Conservation (phyloP, 192 early-diverging fungal species). For the Helicostylum pulchrum region DNA sequence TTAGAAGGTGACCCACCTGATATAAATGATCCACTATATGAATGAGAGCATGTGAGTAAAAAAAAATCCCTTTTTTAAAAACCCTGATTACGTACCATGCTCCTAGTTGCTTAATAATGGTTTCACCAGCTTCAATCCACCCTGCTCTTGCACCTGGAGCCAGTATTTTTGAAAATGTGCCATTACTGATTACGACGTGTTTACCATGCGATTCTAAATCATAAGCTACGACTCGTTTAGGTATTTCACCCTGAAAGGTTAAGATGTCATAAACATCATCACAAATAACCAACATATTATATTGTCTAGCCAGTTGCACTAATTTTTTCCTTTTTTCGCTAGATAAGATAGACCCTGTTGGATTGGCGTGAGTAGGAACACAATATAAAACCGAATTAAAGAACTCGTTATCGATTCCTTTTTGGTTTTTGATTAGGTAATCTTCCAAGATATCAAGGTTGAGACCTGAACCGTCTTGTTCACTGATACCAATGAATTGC, state of each 20-base stretch:
- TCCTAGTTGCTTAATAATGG: slow-evolving; percentile 17
- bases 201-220: slow-evolving; percentile 12
- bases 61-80: not conserved
- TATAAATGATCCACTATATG: slow-evolving; percentile 28
- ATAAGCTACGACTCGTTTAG: slow-evolving; percentile 15
- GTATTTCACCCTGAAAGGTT: slow-evolving; percentile 14
- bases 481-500: slow-evolving; percentile 30
- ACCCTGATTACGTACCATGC: slow-evolving; percentile 9
- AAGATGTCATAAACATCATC: slow-evolving; percentile 40
- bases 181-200: slow-evolving; percentile 26
- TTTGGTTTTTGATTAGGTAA: not conserved
- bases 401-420: not conserved
- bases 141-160: slow-evolving; percentile 28
- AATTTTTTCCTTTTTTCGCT: slow-evolving; percentile 9
- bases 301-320: slow-evolving; percentile 21
- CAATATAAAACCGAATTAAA: slow-evolving; percentile 29
- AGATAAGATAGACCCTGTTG: slow-evolving; percentile 23
- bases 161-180: slow-evolving; percentile 35
- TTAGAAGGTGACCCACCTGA: slow-evolving; percentile 34
- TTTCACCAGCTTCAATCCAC: slow-evolving; percentile 24
- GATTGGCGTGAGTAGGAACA: slow-evolving; percentile 37
- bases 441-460: slow-evolving; percentile 14
- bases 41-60: not conserved
- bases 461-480: slow-evolving; percentile 16
- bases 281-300: slow-evolving; percentile 32